Evolutionary conservation across 345 rosid species (phyloP).

Genomic region (Nephelium lappaceum): DNA sequence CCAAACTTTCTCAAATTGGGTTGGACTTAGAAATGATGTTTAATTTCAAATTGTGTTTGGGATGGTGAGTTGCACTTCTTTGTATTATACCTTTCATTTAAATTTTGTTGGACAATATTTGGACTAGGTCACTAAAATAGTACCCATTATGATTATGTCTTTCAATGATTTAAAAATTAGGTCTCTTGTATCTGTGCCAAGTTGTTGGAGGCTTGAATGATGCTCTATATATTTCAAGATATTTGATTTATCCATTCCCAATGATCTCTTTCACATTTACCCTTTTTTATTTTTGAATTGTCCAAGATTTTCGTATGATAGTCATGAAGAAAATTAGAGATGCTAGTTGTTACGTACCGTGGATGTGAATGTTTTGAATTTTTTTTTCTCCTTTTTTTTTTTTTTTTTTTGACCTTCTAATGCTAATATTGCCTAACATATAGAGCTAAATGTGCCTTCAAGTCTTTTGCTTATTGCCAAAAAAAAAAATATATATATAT

Average conservation of each 20-base stretch:
- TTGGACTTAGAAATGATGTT: slow-evolving; percentile 52
- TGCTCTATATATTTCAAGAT: slow-evolving; percentile 52
- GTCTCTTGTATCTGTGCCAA: slow-evolving; percentile 78
- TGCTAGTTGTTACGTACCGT: too few relatives aligned
- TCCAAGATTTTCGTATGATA: too few relatives aligned
- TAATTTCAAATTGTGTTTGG: slow-evolving; percentile 66
- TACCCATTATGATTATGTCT: slow-evolving; percentile 22
- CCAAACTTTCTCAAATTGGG: slow-evolving; percentile 79
- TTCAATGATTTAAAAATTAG: slow-evolving; percentile 46
- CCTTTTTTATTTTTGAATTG: too few relatives aligned
- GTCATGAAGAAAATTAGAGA: too few relatives aligned
- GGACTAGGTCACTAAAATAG: not conserved
- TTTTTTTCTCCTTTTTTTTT: too few relatives aligned
- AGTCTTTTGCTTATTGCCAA: too few relatives aligned
- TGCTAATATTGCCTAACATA: too few relatives aligned
- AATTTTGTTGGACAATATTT: not conserved
- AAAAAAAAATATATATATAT: too few relatives aligned
- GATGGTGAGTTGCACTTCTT: slow-evolving; percentile 57
- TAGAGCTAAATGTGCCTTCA: too few relatives aligned
- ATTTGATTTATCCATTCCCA: slow-evolving; percentile 6
- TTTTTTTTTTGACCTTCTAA: too few relatives aligned
- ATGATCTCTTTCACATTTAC: too few relatives aligned
- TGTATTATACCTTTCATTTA: not conserved
- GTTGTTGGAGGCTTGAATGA: slow-evolving; percentile 61
- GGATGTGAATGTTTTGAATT: too few relatives aligned